Conservation (phyloP, 768 basidiomycete species). For the Kwoniella europaea region DNA sequence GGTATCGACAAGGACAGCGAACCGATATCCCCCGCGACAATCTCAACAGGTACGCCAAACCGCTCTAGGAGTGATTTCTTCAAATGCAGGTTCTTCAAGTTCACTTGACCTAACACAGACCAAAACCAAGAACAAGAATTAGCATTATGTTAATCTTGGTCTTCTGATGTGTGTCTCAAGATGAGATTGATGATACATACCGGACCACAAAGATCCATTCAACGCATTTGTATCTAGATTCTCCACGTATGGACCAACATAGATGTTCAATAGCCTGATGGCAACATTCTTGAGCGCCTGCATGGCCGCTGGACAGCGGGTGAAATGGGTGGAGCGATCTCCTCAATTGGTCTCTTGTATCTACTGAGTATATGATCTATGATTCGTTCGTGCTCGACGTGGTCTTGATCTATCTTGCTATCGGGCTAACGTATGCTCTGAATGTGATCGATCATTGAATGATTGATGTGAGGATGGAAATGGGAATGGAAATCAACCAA, state of each 20-base stretch:
- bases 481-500: not conserved
- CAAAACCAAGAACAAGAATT: not conserved
- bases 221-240: constrained; percentile 94
- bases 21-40: constrained; percentile 73
- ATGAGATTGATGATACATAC: constrained; percentile 21
- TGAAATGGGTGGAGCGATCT: not conserved
- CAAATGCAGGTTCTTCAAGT: constrained; percentile 67
- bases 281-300: constrained; percentile 50
- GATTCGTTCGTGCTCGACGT: not conserved
- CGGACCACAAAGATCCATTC: constrained; percentile 68
- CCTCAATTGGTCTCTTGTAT: not conserved
- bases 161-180: not conserved
- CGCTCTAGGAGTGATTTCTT: constrained; percentile 94
- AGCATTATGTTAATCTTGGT: not conserved
- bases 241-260: constrained; percentile 92
- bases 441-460: too few species aligned
- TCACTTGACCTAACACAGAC: constrained; percentile 12
- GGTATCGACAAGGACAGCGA: constrained; percentile 52
- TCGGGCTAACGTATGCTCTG: not conserved
- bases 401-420: not conserved
- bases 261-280: constrained; percentile 71
- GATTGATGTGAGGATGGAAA: not conserved
- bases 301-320: constrained; percentile 31
- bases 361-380: not conserved
- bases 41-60: constrained; percentile 92